These are phyloP conservation scores for Aspergillus ibericus DNA, from an alignment of 2,329 filamentous ascomycete species.

Conservation along the genomic window DNA sequence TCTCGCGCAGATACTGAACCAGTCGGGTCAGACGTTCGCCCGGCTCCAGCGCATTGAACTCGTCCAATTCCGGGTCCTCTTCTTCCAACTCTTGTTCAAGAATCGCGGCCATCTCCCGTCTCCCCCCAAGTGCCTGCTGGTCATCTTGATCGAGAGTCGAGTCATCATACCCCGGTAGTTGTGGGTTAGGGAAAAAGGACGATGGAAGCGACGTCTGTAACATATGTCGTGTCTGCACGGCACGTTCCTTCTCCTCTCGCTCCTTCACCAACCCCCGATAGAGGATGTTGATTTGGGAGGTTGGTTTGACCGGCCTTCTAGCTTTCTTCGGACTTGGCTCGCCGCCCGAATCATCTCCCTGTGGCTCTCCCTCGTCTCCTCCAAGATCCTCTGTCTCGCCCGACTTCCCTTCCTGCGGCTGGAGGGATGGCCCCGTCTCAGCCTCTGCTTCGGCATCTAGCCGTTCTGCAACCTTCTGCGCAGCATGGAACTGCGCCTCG, in stretches of 20 bases:
- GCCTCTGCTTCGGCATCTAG: conserved; percentile 61
- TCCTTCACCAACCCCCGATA: conserved; percentile 74
- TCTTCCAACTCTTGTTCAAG: conserved; percentile 62
- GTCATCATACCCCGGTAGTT: conserved; percentile 67
- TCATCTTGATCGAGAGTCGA: conserved; percentile 72
- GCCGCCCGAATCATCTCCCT: conserved; percentile 1
- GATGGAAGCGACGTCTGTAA: conserved; percentile 35
- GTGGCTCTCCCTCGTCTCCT: conserved; percentile 8
- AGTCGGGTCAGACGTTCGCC: conserved; percentile 66
- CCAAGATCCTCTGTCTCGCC: conserved; percentile 14
- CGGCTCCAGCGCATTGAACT: conserved; percentile 69
- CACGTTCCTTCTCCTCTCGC: conserved; percentile 60
- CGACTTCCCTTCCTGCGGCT: conserved; percentile 12
- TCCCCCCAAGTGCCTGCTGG: conserved; percentile 64
- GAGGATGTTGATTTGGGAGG: conserved; percentile 71
- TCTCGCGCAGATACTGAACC: conserved; percentile 67
- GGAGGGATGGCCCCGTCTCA: conserved; percentile 14
- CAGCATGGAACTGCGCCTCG: conserved; percentile 71
- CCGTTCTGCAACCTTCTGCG: conserved; percentile 78
- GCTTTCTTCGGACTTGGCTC: conserved; percentile 7
- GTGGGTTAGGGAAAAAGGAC: conserved; percentile 35
- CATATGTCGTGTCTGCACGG: conserved; percentile 31
- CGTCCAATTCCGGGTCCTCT: conserved; percentile 76
- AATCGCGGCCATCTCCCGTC: conserved; percentile 41
- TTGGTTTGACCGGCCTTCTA: conserved; percentile 45